Conservation (phyloP, 1,139 yeast species). For the Candida frijolesensis region DNA sequence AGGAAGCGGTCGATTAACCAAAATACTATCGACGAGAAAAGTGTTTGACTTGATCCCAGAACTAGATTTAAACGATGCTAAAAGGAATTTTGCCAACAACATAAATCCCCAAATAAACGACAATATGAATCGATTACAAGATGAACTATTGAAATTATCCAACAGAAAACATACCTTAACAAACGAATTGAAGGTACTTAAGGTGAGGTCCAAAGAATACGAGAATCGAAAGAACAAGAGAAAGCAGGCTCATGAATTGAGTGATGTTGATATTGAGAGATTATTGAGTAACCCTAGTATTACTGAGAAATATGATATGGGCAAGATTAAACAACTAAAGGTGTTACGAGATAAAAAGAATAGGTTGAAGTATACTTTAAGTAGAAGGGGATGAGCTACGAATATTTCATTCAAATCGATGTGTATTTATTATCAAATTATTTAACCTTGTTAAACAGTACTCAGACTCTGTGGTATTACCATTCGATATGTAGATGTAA, state of each 20-base stretch:
- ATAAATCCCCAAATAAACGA: conserved; percentile 39
- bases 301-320: conserved; percentile 18
- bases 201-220: conserved; percentile 30
- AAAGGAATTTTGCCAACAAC: conserved; percentile 29
- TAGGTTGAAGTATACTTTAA: conserved; percentile 38
- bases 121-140: conserved; percentile 33
- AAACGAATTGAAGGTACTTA: conserved; percentile 33
- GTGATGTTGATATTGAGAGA: conserved; percentile 9
- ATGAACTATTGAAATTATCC: conserved; percentile 32
- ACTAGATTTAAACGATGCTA: conserved; percentile 43
- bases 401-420: too few species aligned
- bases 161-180: conserved; percentile 29
- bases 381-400: conserved; percentile 9
- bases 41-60: conserved; percentile 48
- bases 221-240: conserved; percentile 17
- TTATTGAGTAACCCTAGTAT: conserved; percentile 2
- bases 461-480: not conserved
- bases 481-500: not conserved
- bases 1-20: conserved; percentile 36
- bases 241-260: conserved; percentile 7
- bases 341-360: conserved; percentile 40
- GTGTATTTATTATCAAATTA: too few species aligned
- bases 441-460: too few species aligned
- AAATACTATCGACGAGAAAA: conserved; percentile 35
- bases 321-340: conserved; percentile 32